Percentiles rank a stretch among this genome's conserved stretches.
Evolutionary conservation across 2,329 filamentous ascomycete genomes (phyloP).

Genomic region (Neonectria neomacrospora): DNA sequence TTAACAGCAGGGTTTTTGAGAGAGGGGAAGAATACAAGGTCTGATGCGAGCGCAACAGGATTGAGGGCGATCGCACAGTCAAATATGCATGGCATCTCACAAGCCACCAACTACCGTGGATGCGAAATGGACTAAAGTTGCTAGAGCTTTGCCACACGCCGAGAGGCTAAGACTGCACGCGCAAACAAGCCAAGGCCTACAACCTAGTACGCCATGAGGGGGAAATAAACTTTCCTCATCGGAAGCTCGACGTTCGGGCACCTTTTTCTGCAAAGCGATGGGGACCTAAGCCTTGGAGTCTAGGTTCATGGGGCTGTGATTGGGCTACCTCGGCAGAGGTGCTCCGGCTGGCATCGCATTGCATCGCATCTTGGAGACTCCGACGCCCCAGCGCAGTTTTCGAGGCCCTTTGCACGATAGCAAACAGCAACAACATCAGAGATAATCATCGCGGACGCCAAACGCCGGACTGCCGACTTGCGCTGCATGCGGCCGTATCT

Average conservation of each 20-base stretch:
- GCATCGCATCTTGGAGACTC: constrained; percentile 3
- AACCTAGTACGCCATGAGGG: constrained; percentile 30
- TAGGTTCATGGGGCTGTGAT: constrained; percentile 2
- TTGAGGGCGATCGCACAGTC: constrained; percentile 26
- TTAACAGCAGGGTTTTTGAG: constrained; percentile 5
- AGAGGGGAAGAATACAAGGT: not conserved
- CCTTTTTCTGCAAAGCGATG: constrained; percentile 12
- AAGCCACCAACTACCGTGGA: constrained; percentile 15
- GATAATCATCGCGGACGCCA: constrained; percentile 1
- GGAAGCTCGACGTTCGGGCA: constrained; percentile 30
- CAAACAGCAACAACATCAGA: constrained; percentile 1
- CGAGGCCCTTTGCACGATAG: not conserved
- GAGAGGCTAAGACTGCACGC: constrained; percentile 19
- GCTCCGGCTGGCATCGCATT: constrained; percentile 4
- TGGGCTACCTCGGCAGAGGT: not conserved
- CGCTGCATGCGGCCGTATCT: constrained; percentile 18
- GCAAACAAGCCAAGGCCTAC: constrained; percentile 21
- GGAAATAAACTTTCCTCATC: constrained; percentile 42
- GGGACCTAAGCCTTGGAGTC: not conserved
- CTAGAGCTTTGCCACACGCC: constrained; percentile 28
- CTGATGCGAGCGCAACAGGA: not conserved
- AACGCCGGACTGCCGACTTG: not conserved
- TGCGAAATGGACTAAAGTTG: constrained; percentile 15
- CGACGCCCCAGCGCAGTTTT: not conserved
- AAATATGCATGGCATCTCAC: constrained; percentile 29